Evolutionary conservation across 2,329 filamentous ascomycete genomes (phyloP), one percentile per base, ranked within the genome.

Genomic region (Penicillium nordicum): DNA sequence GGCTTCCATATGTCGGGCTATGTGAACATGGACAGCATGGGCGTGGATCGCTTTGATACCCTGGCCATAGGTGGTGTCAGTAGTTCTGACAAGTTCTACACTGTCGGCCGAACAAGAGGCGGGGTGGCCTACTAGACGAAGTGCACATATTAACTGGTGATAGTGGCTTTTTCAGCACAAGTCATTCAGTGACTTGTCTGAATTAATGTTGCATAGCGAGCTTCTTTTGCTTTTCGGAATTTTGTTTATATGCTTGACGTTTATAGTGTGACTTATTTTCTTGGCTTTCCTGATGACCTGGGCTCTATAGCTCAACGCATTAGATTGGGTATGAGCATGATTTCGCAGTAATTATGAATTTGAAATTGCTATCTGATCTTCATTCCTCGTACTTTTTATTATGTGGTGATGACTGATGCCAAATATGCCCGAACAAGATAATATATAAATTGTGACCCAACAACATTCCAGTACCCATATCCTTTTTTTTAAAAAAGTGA

Each of bases 1-100:
- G 94, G 94, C 1, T 99, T 95, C 79, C 97, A 91, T 76, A 88
- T 96, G 57, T 91, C 90, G 50, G 83, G 84, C 25, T 88, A 82
- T 69, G 82, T 78, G 60, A 80, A 82, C 61, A 73, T 82, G 55
- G 77, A 82, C 29, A 68, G 68, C 23, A 75, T 79, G 72, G 78
- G 78, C 43, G 70, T 78, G 40, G 71, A 80, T 63, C 73, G 75
- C 21, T 76, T 76, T 58, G 77, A 81, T 63, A 80, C 74, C 2
- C 68, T 79, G 12, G 78, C 78, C 27, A 54, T 79, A 34, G 74
- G 75, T n/a, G n/a, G 51, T 6, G 42, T 62, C 18, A 57, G 55
- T 27, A 58, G 49, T 42, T 49, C 67, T 3, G 66, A 76, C 51
- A 74, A 67, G 23, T 79, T 78, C 64, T 70, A 71, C 58, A 79